A percentile compares a stretch with the other conserved stretches of the same genome.
These are phyloP conservation scores for Teunomyces stri DNA, from an alignment of 805 yeast genomes.

Conservation along the genomic window DNA sequence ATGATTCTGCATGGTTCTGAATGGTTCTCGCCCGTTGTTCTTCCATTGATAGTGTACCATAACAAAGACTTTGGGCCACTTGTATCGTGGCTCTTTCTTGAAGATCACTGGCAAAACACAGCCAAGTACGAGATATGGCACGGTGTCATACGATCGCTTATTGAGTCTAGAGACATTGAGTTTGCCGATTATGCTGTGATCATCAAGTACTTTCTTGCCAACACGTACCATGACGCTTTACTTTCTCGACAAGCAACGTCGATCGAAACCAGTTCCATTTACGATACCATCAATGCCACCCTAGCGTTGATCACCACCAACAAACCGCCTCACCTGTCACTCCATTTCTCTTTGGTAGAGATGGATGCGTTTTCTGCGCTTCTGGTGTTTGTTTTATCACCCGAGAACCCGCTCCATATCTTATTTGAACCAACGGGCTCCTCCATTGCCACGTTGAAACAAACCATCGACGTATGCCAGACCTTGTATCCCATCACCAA, in stretches of 20 bases:
- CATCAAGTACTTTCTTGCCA: constrained; percentile 18
- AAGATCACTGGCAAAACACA: neutral
- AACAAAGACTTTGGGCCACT: constrained; percentile 23
- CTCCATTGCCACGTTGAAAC: constrained; percentile 15
- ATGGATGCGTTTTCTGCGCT: constrained; percentile 8
- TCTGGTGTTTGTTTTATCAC: constrained; percentile 15
- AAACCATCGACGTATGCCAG: constrained; percentile 28
- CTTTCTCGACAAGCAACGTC: constrained; percentile 16
- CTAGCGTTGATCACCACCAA: constrained; percentile 6
- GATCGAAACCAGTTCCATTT: constrained; percentile 26
- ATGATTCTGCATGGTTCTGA: constrained; percentile 12
- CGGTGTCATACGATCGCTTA: constrained; percentile 14
- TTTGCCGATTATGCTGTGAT: constrained; percentile 12
- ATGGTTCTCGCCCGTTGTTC: constrained; percentile 28
- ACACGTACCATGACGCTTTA: constrained; percentile 21
- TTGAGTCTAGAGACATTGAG: constrained; percentile 6
- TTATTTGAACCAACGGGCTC: constrained; percentile 18
- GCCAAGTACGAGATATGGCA: constrained; percentile 23
- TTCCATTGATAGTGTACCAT: constrained; percentile 25
- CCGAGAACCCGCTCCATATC: constrained; percentile 14
- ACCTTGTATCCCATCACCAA: constrained; percentile 33
- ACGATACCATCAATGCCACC: constrained; percentile 27
- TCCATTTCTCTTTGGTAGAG: neutral
- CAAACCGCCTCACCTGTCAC: neutral
- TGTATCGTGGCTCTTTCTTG: constrained; percentile 22